Evolutionary conservation across 805 yeast genomes (phyloP).

Genomic region (Grigorovia yakushimaensis): DNA sequence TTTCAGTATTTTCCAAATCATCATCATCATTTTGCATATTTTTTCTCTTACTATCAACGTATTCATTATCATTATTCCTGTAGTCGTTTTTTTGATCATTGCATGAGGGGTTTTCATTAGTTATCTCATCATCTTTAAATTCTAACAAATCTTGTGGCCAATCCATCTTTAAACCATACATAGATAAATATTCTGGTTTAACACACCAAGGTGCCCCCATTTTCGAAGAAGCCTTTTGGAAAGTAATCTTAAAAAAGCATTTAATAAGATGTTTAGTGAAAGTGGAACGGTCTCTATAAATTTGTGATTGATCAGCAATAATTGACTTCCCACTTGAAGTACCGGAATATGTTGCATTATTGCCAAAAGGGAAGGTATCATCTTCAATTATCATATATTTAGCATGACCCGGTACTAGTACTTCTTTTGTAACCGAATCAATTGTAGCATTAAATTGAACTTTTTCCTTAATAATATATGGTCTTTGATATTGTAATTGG

Average conservation of each 20-base stretch:
- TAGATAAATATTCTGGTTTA: slow-evolving; percentile 46
- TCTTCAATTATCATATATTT: slow-evolving; percentile 63
- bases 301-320: slow-evolving; percentile 62
- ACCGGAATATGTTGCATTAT: slow-evolving; percentile 7
- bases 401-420: slow-evolving; percentile 42
- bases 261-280: slow-evolving; percentile 87
- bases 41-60: not conserved
- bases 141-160: slow-evolving; percentile 27
- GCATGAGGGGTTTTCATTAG: not conserved
- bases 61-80: not conserved
- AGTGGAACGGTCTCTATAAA: slow-evolving; percentile 72
- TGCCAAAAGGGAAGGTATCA: not conserved
- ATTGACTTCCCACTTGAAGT: slow-evolving; percentile 42
- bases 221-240: slow-evolving; percentile 64
- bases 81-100: not conserved
- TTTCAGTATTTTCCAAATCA: not conserved
- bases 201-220: slow-evolving; percentile 96
- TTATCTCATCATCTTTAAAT: slow-evolving; percentile 24
- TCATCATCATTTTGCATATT: not conserved
- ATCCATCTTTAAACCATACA: slow-evolving; percentile 27
- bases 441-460: slow-evolving; percentile 56
- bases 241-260: slow-evolving; percentile 68
- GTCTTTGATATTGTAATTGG: slow-evolving; percentile 19
- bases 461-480: slow-evolving; percentile 67
- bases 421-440: slow-evolving; percentile 29